Evolutionary conservation across 176 grass and related monocot species (phyloP).

Genomic region (Pontederia crassipes): DNA sequence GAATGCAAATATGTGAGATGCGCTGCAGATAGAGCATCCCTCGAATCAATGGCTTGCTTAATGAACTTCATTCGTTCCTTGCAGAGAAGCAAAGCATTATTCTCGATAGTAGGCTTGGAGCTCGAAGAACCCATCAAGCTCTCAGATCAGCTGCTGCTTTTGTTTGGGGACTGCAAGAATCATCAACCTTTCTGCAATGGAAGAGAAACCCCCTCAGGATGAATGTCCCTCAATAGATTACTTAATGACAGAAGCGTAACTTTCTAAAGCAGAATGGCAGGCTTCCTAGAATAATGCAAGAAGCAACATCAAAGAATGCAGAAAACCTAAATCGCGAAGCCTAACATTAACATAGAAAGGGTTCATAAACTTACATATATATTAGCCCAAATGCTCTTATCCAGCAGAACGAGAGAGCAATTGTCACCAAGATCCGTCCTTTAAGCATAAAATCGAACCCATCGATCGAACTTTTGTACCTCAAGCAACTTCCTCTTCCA

Average conservation of each 20-base stretch:
- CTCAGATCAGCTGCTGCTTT: background rate
- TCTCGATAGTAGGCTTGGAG: slow-evolving; percentile 48
- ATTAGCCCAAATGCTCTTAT: too few species aligned
- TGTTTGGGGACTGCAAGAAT: background rate
- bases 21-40: slow-evolving; percentile 64
- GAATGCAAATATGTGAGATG: slow-evolving; percentile 75
- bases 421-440: background rate
- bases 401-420: background rate
- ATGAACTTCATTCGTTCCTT: slow-evolving; percentile 74
- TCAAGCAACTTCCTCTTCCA: background rate
- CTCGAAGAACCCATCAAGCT: slow-evolving; percentile 63
- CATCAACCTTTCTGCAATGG: background rate
- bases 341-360: too few species aligned
- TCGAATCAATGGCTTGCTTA: slow-evolving; percentile 52
- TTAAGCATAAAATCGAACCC: background rate
- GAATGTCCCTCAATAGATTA: background rate
- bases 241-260: too few species aligned
- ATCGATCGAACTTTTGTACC: background rate
- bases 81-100: slow-evolving; percentile 73
- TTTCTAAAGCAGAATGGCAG: too few species aligned
- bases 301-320: too few species aligned
- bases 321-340: too few species aligned
- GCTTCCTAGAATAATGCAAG: too few species aligned
- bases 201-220: background rate
- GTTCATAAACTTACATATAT: too few species aligned